phyloP scores from a whole-genome alignment of 2,329 filamentous ascomycete species.

The Penicillium aurantiogriseum region DNA sequence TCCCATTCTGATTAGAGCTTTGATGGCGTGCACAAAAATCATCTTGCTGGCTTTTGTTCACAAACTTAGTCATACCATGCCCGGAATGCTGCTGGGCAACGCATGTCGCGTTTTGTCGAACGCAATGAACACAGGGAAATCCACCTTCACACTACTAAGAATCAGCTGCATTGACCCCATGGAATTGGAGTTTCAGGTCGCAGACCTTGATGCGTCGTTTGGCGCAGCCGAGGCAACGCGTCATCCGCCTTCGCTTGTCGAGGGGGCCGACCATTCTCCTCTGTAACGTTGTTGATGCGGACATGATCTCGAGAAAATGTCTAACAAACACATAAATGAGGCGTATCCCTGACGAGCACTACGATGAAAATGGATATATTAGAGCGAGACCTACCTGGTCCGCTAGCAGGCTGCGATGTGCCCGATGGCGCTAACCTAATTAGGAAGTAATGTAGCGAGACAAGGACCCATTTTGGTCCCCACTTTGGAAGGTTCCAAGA shows the following conservation, averaged over 20 bases:
- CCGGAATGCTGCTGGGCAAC: neutral
- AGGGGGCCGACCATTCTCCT: constrained; percentile 5
- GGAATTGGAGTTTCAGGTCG: neutral
- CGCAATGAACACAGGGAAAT: neutral
- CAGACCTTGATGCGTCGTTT: constrained; percentile 9
- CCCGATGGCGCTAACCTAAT: neutral
- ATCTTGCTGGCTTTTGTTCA: neutral
- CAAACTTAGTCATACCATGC: neutral
- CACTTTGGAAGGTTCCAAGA: neutral
- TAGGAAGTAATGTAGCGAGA: neutral
- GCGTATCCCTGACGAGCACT: neutral
- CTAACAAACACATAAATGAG: neutral
- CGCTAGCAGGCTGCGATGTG: neutral
- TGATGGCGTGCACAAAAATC: neutral
- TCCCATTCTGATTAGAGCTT: neutral
- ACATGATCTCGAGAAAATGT: neutral
- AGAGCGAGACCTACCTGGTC: neutral
- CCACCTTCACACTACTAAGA: neutral
- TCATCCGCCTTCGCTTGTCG: constrained; percentile 7
- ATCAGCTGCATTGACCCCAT: neutral
- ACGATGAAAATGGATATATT: neutral
- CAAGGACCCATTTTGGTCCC: neutral
- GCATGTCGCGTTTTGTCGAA: neutral
- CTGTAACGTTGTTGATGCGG: neutral
- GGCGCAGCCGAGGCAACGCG: constrained; percentile 5